Evolutionary conservation across 805 yeast genomes (phyloP), one percentile per base, ranked within the genome.

Genomic region (Ogataea allantospora): DNA sequence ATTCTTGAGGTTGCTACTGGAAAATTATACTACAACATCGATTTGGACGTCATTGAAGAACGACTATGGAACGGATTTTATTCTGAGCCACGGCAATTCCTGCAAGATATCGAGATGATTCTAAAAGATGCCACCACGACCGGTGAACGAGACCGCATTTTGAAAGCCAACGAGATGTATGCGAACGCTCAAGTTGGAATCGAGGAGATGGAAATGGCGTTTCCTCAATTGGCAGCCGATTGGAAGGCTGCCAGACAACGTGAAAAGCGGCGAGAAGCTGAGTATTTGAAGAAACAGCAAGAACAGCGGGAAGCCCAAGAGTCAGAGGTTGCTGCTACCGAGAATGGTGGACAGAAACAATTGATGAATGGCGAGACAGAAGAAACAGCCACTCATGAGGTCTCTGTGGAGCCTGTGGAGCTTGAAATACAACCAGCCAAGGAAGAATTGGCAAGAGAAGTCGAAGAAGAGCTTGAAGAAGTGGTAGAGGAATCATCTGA

Each of bases 21-120:
- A 3, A 77, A 75, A 39, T 71, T 68, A 47, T 91, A 71, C 55
- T 74, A 71, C 65, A 93, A 93, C 51, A 93, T 93, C 85, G 99
- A 93, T 54, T 66, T 93, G 38, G 99, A 93, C 55, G 81, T 88
- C 12, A 77, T 93, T 22, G 99, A 93, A 55, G 98, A 93, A 57
- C 71, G 99, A 42, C 63, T 93, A 38, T 93, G 99, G 99, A 93
- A 93, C 60, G 99, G 99, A 0, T 93, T 65, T 60, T 93, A 93
- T 55, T 81, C 87, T 25, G 96, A 88, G 53, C 97, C 98, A 10
- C 81, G 78, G 47, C 97, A 93, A 58, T 91, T 85, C 55, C 65
- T 89, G 50, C 77, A 75, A 48, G 99, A 93, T 56, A 74, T 93
- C 29, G 88, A 82, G 54, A 73, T 84, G 77, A 91, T 93, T 25